A percentile compares a stretch with the other conserved stretches of the same genome.
These are phyloP conservation scores for Metschnikowia chrysomelidarum DNA, from an alignment of 805 yeast genomes.

Conservation along the genomic window DNA sequence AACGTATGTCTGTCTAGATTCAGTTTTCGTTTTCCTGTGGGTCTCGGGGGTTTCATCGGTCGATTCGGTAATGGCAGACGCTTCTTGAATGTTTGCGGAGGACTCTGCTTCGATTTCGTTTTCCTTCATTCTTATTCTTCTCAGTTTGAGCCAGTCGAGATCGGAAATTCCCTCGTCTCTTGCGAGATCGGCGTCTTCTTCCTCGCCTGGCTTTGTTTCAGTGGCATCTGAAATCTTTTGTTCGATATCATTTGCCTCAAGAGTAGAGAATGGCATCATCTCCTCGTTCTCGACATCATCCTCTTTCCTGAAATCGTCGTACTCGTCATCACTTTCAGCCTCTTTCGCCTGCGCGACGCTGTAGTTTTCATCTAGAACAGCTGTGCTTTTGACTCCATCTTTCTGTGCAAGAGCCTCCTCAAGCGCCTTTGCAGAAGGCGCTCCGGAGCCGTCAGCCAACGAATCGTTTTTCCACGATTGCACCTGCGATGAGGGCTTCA, in stretches of 20 bases:
- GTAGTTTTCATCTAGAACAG: constrained; percentile 12
- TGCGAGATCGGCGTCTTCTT: constrained; percentile 30
- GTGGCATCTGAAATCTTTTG: constrained; percentile 9
- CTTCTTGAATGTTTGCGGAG: no score
- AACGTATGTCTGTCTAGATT: constrained; percentile 3
- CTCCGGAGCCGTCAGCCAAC: constrained; percentile 44
- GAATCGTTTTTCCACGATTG: constrained; percentile 76
- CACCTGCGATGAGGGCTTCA: constrained; percentile 70
- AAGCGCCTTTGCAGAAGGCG: constrained; percentile 43
- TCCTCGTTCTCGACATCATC: constrained; percentile 47
- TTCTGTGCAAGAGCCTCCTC: constrained; percentile 40
- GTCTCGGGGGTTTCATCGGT: neutral
- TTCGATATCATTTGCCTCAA: constrained; percentile 15
- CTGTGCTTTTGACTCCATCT: constrained; percentile 15
- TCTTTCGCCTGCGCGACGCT: constrained; percentile 42
- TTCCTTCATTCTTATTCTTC: constrained; percentile 64
- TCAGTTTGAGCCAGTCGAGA: constrained; percentile 80
- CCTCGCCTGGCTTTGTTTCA: neutral
- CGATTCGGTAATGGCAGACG: constrained; percentile 13
- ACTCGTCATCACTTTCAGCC: constrained; percentile 51
- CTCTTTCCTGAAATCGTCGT: constrained; percentile 41
- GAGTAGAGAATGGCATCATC: constrained; percentile 42
- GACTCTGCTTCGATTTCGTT: constrained; percentile 16
- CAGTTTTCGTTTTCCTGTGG: constrained; percentile 4
- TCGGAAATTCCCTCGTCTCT: constrained; percentile 61